phyloP scores from a whole-genome alignment of 345 rosid genomes.

The Raphanus sativus region DNA sequence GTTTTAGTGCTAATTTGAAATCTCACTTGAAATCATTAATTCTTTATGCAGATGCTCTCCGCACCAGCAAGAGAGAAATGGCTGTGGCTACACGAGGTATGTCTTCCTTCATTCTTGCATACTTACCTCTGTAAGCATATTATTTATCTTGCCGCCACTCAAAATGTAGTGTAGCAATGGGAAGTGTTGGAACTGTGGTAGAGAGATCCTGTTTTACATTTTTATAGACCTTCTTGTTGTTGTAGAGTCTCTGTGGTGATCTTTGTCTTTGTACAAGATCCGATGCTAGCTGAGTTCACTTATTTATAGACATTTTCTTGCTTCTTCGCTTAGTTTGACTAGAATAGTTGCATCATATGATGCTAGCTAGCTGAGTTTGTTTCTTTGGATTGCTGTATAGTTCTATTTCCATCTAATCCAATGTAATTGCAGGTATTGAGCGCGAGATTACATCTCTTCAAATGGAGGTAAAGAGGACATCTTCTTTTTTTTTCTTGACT shows the following conservation, averaged over 20 bases:
- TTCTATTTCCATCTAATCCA: background rate
- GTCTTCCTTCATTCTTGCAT: background rate
- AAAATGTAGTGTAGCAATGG: background rate
- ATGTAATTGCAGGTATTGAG: slow-evolving; percentile 61
- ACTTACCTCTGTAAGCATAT: background rate
- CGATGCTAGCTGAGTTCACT: too few relatives aligned
- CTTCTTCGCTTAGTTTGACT: too few relatives aligned
- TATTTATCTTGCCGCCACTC: background rate
- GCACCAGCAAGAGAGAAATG: slow-evolving; percentile 25
- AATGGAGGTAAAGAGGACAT: slow-evolving; percentile 59
- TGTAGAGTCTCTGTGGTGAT: background rate
- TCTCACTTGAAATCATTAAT: background rate
- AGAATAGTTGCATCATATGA: background rate
- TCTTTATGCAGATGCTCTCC: slow-evolving; percentile 60
- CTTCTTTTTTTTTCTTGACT: background rate
- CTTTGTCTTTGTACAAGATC: too few relatives aligned
- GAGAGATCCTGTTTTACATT: background rate
- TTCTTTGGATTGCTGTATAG: too few relatives aligned
- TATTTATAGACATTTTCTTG: too few relatives aligned
- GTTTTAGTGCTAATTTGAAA: background rate
- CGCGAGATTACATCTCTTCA: slow-evolving; percentile 93
- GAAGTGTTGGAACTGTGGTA: background rate
- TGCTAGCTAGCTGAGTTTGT: background rate
- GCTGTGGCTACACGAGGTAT: slow-evolving; percentile 43
- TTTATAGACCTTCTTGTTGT: background rate